phyloP scores from a whole-genome alignment of 1,284 basidiomycete genomes.

The Kwoniella shivajii region DNA sequence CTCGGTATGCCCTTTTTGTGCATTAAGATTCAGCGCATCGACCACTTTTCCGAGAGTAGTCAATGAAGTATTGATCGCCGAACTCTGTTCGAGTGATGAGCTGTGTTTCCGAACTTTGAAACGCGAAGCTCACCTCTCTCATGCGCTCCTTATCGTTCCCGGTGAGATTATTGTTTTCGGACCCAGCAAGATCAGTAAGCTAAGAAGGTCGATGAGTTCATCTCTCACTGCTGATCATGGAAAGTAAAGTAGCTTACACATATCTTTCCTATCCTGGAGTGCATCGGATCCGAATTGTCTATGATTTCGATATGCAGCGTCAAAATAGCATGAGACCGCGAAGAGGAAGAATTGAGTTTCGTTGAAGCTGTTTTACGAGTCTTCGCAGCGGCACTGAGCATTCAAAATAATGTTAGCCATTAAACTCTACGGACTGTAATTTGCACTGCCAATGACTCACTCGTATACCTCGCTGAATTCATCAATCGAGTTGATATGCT shows the following conservation, averaged over 20 bases:
- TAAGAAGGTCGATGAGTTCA: not conserved
- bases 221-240: not conserved
- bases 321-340: constrained; percentile 78
- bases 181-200: constrained; percentile 81
- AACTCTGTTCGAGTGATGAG: constrained; percentile 61
- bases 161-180: constrained; percentile 83
- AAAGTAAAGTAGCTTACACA: constrained; percentile 58
- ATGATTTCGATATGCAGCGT: constrained; percentile 62
- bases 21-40: constrained; percentile 73
- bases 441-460: constrained; percentile 60
- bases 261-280: constrained; percentile 70
- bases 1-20: constrained; percentile 30
- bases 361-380: constrained; percentile 80
- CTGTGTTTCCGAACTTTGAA: not conserved
- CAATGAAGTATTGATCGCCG: constrained; percentile 81
- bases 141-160: constrained; percentile 78
- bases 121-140: constrained; percentile 51
- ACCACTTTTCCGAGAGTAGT: constrained; percentile 81
- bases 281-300: constrained; percentile 3
- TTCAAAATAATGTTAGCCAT: not conserved
- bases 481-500: constrained; percentile 59
- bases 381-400: constrained; percentile 63
- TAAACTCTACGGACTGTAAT: not conserved
- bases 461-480: constrained; percentile 69
- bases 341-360: constrained; percentile 74